These are phyloP conservation scores for Tulasnella calospora DNA, from an alignment of 768 basidiomycete species.

Conservation along the genomic window DNA sequence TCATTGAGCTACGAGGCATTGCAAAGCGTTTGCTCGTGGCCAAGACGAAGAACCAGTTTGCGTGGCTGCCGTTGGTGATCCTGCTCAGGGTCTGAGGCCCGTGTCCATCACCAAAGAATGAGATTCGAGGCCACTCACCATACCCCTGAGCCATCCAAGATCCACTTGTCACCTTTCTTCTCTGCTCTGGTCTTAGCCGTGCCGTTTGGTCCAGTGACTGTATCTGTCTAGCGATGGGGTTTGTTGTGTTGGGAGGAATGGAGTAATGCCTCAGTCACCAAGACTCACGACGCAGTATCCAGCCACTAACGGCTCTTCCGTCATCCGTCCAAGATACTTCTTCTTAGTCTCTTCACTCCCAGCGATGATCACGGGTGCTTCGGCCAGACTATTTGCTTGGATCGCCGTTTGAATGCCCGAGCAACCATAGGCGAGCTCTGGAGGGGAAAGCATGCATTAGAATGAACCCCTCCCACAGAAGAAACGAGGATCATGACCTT, in stretches of 20 bases:
- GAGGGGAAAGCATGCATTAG: neutral
- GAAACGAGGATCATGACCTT: constrained; percentile 30
- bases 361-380: constrained; percentile 38
- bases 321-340: constrained; percentile 40
- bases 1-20: constrained; percentile 36
- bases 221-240: constrained; percentile 34
- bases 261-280: neutral
- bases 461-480: too few species aligned
- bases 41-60: constrained; percentile 42
- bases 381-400: constrained; percentile 39
- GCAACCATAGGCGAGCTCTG: constrained; percentile 36
- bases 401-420: constrained; percentile 40
- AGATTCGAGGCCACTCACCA: constrained; percentile 31
- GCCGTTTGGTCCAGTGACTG: constrained; percentile 41
- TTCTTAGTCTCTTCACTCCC: constrained; percentile 38
- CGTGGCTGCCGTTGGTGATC: constrained; percentile 39
- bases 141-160: constrained; percentile 38
- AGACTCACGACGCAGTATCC: constrained; percentile 36
- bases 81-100: neutral
- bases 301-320: constrained; percentile 39
- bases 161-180: constrained; percentile 36
- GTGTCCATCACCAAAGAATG: neutral
- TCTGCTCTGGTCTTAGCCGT: constrained; percentile 38
- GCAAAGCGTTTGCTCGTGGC: constrained; percentile 38
- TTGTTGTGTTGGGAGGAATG: neutral